Percentiles rank a stretch among this genome's conserved stretches.
These are phyloP conservation scores for Botrytis fabae DNA, from an alignment of 2,329 filamentous ascomycete genomes.

Conservation along the genomic window DNA sequence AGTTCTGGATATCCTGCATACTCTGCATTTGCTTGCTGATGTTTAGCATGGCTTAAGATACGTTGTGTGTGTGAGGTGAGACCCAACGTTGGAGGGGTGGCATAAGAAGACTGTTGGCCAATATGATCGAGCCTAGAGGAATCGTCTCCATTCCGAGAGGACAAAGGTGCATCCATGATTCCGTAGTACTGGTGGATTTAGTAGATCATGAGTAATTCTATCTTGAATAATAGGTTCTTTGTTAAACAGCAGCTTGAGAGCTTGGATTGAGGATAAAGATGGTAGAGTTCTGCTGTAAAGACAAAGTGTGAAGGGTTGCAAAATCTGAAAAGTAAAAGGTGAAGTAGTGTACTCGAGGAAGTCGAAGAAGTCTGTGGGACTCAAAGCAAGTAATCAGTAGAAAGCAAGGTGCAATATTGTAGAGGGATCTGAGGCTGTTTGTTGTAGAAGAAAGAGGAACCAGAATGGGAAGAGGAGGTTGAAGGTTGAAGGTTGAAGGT, in stretches of 20 bases:
- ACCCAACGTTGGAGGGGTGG: not conserved
- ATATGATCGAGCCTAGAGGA: not conserved
- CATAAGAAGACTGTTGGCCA: not conserved
- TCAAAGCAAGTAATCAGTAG: not conserved
- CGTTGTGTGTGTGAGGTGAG: not conserved
- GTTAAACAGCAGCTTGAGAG: no score
- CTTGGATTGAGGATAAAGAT: not conserved
- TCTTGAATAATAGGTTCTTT: not conserved
- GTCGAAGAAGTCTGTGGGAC: not conserved
- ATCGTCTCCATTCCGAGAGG: not conserved
- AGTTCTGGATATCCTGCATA: not conserved
- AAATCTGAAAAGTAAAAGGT: not conserved
- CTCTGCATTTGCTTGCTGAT: constrained; percentile 49
- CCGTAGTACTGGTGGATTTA: not conserved
- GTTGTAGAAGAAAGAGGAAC: not conserved
- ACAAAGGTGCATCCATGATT: not conserved
- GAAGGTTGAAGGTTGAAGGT: not conserved
- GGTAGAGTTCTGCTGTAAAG: not conserved
- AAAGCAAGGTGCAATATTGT: not conserved
- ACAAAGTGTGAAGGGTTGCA: not conserved
- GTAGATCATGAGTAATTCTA: not conserved
- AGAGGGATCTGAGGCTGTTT: not conserved
- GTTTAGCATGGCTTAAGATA: constrained; percentile 63
- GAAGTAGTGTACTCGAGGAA: not conserved
- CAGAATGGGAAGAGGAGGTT: not conserved